Base-by-base conservation (phyloP, 2,329 filamentous ascomycete species). In the Sclerotinia trifoliorum region DNA sequence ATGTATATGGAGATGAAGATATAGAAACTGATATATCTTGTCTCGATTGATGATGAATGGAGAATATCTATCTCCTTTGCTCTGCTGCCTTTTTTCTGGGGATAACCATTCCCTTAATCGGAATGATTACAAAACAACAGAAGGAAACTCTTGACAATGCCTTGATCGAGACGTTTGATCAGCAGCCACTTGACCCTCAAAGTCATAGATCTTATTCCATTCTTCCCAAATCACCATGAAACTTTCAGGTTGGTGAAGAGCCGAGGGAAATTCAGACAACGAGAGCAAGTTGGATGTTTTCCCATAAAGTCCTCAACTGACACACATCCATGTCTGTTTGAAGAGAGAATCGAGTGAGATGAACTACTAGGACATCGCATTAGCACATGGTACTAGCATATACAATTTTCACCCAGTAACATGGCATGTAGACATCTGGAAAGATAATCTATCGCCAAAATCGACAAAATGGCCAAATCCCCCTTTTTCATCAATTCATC, bases 381-480 rank as follows among this genome's bases (percentile, higher is more conserved):
- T n/a, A 15, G 51, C 26, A 8, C 15, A 7, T n/a, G 24, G 35
- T 19, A 17, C 26, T 7, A 15, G 19, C 13, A 35, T 35, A 21
- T 39, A 58, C 17, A 21, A 29, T 19, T 21, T n/a, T 2, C 11
- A 13, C 13, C 19, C 19, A n/a, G 52, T 35, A 29, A 55, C 29
- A 35, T 55, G 11, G 10, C 2, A 7, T n/a, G 21, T 35, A 0
- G 2, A 54, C 13, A 32, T 32, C 4, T 35, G 11, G 0, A 8
- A 60, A 46, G 26, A 29, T 19, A 15, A 29, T 13, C 13, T 32
- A 26, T 21, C 19, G 35, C 35, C 35, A 39, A 8, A 13, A 0
- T 13, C 2, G 2, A 0, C 2, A 0, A n/a, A n/a, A n/a, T 21
- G 2, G 0, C 2, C 0, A n/a, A n/a, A n/a, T 21, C 0, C 7